These are phyloP conservation scores for Penicillium canescens DNA, from an alignment of 495 filamentous ascomycete species.

Conservation along the genomic window DNA sequence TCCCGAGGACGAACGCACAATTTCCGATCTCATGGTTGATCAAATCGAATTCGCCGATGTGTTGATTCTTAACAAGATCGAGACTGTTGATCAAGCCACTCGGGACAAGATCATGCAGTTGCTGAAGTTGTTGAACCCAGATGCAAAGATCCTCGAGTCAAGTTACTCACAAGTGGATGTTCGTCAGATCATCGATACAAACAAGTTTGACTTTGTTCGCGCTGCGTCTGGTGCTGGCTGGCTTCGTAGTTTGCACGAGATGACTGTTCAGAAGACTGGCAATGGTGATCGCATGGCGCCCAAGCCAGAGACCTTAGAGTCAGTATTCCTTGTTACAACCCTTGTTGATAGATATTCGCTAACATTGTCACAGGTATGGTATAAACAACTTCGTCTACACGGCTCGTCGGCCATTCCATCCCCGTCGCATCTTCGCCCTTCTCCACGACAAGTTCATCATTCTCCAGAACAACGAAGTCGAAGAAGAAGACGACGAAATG, in stretches of 20 bases:
- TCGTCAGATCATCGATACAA: slow-evolving; percentile 51
- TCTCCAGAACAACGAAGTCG: slow-evolving; percentile 42
- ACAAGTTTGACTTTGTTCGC: slow-evolving; percentile 44
- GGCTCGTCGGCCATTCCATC: slow-evolving; percentile 53
- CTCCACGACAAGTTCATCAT: slow-evolving; percentile 58
- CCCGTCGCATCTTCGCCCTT: slow-evolving; percentile 46
- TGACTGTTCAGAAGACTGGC: slow-evolving; percentile 43
- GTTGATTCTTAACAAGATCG: slow-evolving; percentile 57
- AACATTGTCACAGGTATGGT: slow-evolving; percentile 36
- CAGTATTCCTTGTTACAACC: slow-evolving; percentile 14
- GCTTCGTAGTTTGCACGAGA: slow-evolving; percentile 52
- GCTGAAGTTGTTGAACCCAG: slow-evolving; percentile 49
- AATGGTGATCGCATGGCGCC: slow-evolving; percentile 48
- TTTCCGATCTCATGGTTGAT: slow-evolving; percentile 61
- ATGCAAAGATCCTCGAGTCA: slow-evolving; percentile 49
- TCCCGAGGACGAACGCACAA: slow-evolving; percentile 58
- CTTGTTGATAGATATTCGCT: not conserved
- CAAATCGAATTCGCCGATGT: slow-evolving; percentile 66
- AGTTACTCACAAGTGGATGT: slow-evolving; percentile 49
- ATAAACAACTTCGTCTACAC: slow-evolving; percentile 59
- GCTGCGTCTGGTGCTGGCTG: slow-evolving; percentile 48
- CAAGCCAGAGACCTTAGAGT: slow-evolving; percentile 59
- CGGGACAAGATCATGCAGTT: slow-evolving; percentile 42
- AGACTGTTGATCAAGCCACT: slow-evolving; percentile 39
- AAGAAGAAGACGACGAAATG: slow-evolving; percentile 35